These are phyloP conservation scores for Rachicladosporium sp. DNA, from an alignment of 2,329 filamentous ascomycete species.

Conservation along the genomic window DNA sequence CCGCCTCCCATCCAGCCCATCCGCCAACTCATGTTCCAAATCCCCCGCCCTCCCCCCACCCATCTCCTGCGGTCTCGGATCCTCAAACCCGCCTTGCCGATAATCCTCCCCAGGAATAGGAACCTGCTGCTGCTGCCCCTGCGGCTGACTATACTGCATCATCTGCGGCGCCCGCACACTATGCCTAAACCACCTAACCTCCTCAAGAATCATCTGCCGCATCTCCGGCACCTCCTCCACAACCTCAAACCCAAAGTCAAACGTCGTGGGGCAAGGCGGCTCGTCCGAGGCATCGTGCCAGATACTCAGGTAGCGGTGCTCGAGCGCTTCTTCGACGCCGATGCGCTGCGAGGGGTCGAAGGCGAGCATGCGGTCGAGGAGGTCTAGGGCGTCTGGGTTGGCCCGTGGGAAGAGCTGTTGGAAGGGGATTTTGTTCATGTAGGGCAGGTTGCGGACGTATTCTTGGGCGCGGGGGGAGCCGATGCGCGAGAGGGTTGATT, in stretches of 20 bases:
- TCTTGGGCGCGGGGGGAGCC: conserved; percentile 92
- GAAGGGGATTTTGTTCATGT: conserved; percentile 65
- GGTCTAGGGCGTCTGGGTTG: conserved; percentile 88
- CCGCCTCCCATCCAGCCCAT: too few relatives aligned
- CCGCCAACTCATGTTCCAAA: conserved; percentile 64
- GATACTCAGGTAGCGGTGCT: conserved; percentile 92
- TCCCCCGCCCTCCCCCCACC: conserved; percentile 45
- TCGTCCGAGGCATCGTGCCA: conserved; percentile 98
- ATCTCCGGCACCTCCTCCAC: conserved; percentile 89
- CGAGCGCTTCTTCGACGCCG: conserved; percentile 84
- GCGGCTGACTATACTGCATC: conserved; percentile 30
- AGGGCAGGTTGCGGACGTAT: conserved; percentile 71
- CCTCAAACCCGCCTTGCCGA: conserved; percentile 45
- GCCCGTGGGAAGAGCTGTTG: conserved; percentile 79
- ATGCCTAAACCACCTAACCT: conserved; percentile 73
- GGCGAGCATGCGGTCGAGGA: conserved; percentile 92
- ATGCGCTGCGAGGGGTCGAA: conserved; percentile 93
- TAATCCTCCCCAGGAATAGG: conserved; percentile 49
- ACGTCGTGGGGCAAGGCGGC: conserved; percentile 81
- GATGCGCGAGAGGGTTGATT: conserved; percentile 86
- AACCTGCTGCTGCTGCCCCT: conserved; percentile 31
- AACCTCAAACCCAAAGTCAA: conserved; percentile 97
- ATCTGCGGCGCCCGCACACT: conserved; percentile 30
- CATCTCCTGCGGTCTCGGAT: conserved; percentile 47
- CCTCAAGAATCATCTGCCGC: conserved; percentile 94